These are phyloP conservation scores for Ramalina peruviana DNA, from an alignment of 495 filamentous ascomycete species.

Conservation along the genomic window DNA sequence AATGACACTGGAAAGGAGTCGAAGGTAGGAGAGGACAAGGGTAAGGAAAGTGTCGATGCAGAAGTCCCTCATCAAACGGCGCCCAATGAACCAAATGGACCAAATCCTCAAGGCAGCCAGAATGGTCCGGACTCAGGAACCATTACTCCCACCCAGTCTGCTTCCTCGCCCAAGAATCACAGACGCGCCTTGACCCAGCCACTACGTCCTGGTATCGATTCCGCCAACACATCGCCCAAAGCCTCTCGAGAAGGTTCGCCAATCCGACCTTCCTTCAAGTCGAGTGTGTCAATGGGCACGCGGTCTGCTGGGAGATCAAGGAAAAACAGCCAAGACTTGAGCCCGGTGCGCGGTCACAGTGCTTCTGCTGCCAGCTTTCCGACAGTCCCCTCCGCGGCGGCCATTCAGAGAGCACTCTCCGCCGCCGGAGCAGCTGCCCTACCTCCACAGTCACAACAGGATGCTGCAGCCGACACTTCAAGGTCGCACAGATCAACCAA, in stretches of 20 bases:
- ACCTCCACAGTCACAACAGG: constrained; percentile 35
- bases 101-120: not conserved
- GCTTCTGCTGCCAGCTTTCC: constrained; percentile 26
- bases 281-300: constrained; percentile 13
- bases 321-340: constrained; percentile 57
- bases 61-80: too few species aligned
- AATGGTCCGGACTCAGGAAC: constrained; percentile 2
- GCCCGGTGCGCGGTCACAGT: constrained; percentile 44
- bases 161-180: constrained; percentile 3
- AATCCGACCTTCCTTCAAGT: constrained; percentile 25
- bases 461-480: constrained; percentile 43
- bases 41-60: too few species aligned
- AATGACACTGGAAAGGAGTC: too few species aligned
- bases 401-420: constrained; percentile 50
- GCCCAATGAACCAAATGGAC: too few species aligned
- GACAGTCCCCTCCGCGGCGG: constrained; percentile 41
- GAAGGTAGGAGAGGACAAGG: too few species aligned
- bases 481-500: constrained; percentile 50
- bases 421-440: constrained; percentile 46
- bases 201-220: constrained; percentile 22
- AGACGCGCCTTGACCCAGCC: constrained; percentile 20
- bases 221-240: constrained; percentile 29
- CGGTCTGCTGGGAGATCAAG: constrained; percentile 40
- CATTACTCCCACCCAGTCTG: not conserved
- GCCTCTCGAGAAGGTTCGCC: constrained; percentile 40